Base-by-base conservation (phyloP, 2,329 filamentous ascomycete species). In the Microdochium bolleyi region DNA sequence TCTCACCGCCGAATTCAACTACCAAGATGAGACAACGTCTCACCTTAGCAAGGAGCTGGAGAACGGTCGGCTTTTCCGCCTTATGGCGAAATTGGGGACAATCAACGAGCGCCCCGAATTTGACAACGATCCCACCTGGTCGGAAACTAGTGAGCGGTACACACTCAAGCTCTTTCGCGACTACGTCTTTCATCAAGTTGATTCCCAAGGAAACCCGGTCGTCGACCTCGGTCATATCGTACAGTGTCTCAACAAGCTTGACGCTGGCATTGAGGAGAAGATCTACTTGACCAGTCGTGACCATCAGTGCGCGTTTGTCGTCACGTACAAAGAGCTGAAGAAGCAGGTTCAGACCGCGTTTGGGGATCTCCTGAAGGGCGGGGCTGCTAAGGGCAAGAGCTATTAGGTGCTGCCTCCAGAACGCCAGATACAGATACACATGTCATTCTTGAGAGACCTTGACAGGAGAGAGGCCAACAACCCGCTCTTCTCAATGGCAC, bases 151-250 rank as follows among this genome's bases (percentile, higher is more conserved):
- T 24, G 90, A 96, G 62, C 83, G 92, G 25, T 97, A 96, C 67
- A 88, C 89, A 65, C 77, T 99, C 58, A 96, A 96, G 71, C 79
- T 99, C 9, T 97, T 97, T 75, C 83, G 94, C 50, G 94, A 99
- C 70, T 97, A 95, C 62, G 89, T 96, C 41, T 99, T 97, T 71
- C 94, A 99, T 68, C 92, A 95, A 64, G 91, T 96, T 13, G 91
- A 97, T 66, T 80, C 82, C 27, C 84, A 89, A 53, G 91, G 90
- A 14, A 87, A 88, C 51, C 88, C 94, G 0, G 86, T 92, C 1
- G 77, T 95, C 4, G 89, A 96, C 64, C 75, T 96, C 54, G 92
- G 88, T 2, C 92, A 97, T 71, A 89, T 97, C 57, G 69, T 99
- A 48, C 82, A 80, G 24, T 92, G 87, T 64, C 71, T 99, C 60